These are phyloP conservation scores for Chalciporus sphaerocephalus DNA, from an alignment of 768 basidiomycete genomes.

Conservation along the genomic window DNA sequence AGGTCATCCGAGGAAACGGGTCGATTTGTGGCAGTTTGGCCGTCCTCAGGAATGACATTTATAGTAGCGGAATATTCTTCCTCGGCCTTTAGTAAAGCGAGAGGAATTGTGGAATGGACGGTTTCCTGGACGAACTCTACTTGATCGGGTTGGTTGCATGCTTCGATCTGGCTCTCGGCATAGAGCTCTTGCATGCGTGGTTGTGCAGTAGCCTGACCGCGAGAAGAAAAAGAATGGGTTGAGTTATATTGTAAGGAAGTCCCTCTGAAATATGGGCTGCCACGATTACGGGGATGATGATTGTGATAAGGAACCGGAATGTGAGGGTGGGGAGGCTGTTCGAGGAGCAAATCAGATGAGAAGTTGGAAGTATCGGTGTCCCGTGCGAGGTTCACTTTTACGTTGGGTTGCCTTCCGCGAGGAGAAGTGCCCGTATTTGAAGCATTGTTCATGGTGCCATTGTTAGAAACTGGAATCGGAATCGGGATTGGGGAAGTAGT, in stretches of 20 bases:
- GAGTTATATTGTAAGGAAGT: conserved; percentile 40
- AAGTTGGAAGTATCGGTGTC: conserved; percentile 30
- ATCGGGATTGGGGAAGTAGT: conserved; percentile 49
- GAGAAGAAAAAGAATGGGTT: conserved; percentile 38
- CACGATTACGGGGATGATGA: conserved; percentile 30
- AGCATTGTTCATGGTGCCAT: conserved; percentile 34
- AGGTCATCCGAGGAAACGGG: conserved; percentile 19
- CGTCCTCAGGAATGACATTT: conserved; percentile 14
- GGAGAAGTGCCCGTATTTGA: conserved; percentile 35
- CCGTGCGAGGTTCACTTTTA: conserved; percentile 24
- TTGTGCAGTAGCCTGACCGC: conserved; percentile 32
- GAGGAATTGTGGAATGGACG: conserved; percentile 60
- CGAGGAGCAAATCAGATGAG: conserved; percentile 38
- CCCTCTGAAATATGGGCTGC: conserved; percentile 33
- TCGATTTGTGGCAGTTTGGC: conserved; percentile 19
- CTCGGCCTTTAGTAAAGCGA: conserved; percentile 42
- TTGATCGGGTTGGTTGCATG: conserved; percentile 28
- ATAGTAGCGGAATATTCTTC: conserved; percentile 19
- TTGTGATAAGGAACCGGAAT: conserved; percentile 34
- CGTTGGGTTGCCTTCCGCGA: conserved; percentile 31
- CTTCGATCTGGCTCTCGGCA: conserved; percentile 32
- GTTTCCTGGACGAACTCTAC: conserved; percentile 50
- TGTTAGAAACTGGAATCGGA: conserved; percentile 37
- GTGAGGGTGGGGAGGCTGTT: conserved; percentile 42
- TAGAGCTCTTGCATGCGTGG: conserved; percentile 47